Base-by-base conservation (phyloP, 352 stramenopile genomes). In the Saprolegnia parasitica region DNA sequence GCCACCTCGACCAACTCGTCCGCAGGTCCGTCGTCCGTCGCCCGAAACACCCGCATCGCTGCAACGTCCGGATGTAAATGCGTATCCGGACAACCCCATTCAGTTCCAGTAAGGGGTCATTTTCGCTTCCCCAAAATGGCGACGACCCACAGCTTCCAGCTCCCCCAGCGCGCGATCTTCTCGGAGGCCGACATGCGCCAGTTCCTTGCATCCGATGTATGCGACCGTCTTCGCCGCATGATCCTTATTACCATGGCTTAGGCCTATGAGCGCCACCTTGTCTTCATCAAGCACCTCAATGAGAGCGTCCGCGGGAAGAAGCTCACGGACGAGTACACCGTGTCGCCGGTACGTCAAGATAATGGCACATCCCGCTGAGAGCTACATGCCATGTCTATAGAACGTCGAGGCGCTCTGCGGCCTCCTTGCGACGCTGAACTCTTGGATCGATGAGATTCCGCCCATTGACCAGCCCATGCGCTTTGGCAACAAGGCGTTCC, bases 401-500 rank as follows among this genome's bases (percentile, higher is more conserved):
- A 92, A 88, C 72, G 83, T 94, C 11, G 71, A 87, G 55, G 86
- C 85, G 61, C 76, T 83, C 0, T 80, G 90, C n/a, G 75, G 78
- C 5, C 54, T 92, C 35, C 24, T 94, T 15, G 60, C 78, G 32
- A 76, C 87, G 52, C 79, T 97, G 55, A 83, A 87, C 70, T 77
- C 74, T 50, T 97, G 90, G 89, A 86, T 98, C 56, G 88, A 96
- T 56, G 91, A 97, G 50, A 93, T 96, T 55, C 92, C 93, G 37
- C 90, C 90, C 18, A 84, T 97, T 57, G 82, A 97, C 73, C 91
- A 98, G 76, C 88, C 90, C 20, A 97, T 97, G 89, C 90, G 94
- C 37, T 98, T 98, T 66, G 94, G 94, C 21, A 98, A 98, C 81
- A 96, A 97, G 70, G 90, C 94, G 16, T 98, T 96, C 78, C 90